Evolutionary conservation across 169 alveolate species (phyloP), one percentile per base, ranked within the genome.

Genomic region (Cryptosporidium sp.): DNA sequence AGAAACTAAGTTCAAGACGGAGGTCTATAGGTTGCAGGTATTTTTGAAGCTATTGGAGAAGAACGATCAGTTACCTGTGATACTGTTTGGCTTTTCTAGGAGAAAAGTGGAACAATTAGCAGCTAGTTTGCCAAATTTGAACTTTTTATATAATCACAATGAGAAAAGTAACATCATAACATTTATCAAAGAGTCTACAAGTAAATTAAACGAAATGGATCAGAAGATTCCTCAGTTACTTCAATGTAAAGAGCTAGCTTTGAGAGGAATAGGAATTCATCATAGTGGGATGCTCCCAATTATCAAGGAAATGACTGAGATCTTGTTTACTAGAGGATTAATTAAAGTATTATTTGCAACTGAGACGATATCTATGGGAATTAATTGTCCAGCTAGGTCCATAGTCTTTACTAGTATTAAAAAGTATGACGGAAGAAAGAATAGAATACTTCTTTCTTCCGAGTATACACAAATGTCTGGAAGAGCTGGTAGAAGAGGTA

Each of bases 401-500:
- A 99, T 98, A 7, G 96, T 98, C 26, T 98, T 98, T 93, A 93
- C 99, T 55, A 93, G 97, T 23, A 91, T 97, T 16, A 92, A 94
- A 86, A 98, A 98, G 86, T 98, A 92, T 85, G 99, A 97, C 91
- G 99, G 99, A 51, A 85, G 92, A 61, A 91, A 94, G 41, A 84
- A 93, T 33, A 94, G 98, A 55, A 92, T 93, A 59, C 92, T 98
- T 43, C 93, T 95, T 14, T 95, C 99, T 14, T 95, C 99, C n/a
- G 99, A 98, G 91, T 98, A 98, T 91, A 96, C 99, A 10, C 98
- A 94, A 94, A 98, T 98, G 99, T 96, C 99, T 2, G 99, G 99
- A 4, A 95, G 99, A 86, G 99, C 99, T 4, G 99, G 99, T 23
- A 96, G 99, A 84, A 96, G 99, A 92, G 99, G 99, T 16, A 95